A percentile compares a stretch with the other conserved stretches of the same genome.
phyloP scores from a whole-genome alignment of 805 yeast genomes.

The Suhomyces sp. region DNA sequence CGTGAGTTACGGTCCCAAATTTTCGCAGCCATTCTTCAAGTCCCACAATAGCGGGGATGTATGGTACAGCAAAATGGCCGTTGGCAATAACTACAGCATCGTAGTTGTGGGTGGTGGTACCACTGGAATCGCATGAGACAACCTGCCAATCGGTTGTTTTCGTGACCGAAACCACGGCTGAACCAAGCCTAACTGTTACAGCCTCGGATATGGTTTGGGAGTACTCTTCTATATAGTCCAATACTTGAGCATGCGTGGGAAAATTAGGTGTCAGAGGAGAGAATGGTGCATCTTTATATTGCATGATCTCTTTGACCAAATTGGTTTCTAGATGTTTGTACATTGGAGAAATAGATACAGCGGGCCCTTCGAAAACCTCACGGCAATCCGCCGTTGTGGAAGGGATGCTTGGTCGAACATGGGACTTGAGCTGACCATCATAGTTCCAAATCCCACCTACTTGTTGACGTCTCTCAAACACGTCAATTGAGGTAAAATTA shows the following conservation, averaged over 20 bases:
- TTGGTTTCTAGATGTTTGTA: conserved; percentile 35
- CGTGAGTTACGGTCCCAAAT: conserved; percentile 16
- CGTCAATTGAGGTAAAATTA: conserved; percentile 27
- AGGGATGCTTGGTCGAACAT: conserved; percentile 16
- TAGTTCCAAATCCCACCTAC: conserved; percentile 46
- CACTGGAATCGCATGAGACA: neutral
- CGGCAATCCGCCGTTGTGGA: neutral
- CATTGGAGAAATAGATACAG: conserved; percentile 21
- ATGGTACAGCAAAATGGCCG: conserved; percentile 24
- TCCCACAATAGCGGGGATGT: conserved; percentile 20
- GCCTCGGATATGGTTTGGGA: conserved; percentile 12
- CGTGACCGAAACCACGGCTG: conserved; percentile 12
- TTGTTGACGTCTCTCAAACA: conserved; percentile 39
- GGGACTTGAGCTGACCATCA: conserved; percentile 19
- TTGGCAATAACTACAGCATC: conserved; percentile 25
- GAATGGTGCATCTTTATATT: conserved; percentile 35
- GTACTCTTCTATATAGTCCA: conserved; percentile 16
- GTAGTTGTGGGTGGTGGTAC: conserved; percentile 6
- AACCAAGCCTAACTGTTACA: conserved; percentile 8
- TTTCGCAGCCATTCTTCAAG: conserved; percentile 16
- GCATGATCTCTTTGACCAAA: conserved; percentile 44
- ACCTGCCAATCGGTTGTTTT: conserved; percentile 11
- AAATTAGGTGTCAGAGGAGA: conserved; percentile 12
- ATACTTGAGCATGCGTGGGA: conserved; percentile 16
- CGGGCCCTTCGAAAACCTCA: conserved; percentile 5